phyloP scores from a whole-genome alignment of 164 flowering plant genomes.

The Sedum album region DNA sequence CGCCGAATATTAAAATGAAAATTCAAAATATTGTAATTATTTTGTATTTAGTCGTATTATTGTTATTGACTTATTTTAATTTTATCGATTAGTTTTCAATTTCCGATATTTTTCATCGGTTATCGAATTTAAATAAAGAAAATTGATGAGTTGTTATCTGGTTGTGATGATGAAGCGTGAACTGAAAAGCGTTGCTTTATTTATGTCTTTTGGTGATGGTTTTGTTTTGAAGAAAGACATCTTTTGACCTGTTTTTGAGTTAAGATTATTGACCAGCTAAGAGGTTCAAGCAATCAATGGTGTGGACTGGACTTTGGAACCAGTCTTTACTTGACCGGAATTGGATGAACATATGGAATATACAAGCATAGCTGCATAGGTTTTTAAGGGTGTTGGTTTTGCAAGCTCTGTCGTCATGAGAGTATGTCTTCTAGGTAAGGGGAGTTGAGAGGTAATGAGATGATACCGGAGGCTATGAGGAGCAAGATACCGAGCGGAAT shows the following conservation, averaged over 20 bases:
- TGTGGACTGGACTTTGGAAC: background rate
- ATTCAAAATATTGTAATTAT: background rate
- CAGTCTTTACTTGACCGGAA: background rate
- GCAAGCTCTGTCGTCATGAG: conserved; percentile 23
- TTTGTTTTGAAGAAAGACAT: background rate
- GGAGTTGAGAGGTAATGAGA: conserved; percentile 50
- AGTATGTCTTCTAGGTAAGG: conserved; percentile 55
- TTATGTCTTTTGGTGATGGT: background rate
- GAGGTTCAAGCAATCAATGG: background rate
- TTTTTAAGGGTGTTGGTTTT: background rate
- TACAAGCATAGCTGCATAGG: background rate
- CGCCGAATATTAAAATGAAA: background rate
- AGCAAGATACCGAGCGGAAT: conserved; percentile 47
- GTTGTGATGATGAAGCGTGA: too few relatives aligned
- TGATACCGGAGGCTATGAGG: conserved; percentile 47
- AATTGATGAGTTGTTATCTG: background rate
- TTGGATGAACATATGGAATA: background rate
- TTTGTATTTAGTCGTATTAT: background rate
- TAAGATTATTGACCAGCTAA: background rate
- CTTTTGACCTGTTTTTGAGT: background rate
- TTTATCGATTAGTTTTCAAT: too few relatives aligned
- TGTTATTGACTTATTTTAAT: background rate
- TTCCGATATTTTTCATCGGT: background rate
- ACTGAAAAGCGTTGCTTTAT: background rate
- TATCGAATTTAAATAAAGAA: too few relatives aligned